Evolutionary conservation across 768 basidiomycete species (phyloP), one percentile per base, ranked within the genome.

Genomic region (Naganishia vishniacii): DNA sequence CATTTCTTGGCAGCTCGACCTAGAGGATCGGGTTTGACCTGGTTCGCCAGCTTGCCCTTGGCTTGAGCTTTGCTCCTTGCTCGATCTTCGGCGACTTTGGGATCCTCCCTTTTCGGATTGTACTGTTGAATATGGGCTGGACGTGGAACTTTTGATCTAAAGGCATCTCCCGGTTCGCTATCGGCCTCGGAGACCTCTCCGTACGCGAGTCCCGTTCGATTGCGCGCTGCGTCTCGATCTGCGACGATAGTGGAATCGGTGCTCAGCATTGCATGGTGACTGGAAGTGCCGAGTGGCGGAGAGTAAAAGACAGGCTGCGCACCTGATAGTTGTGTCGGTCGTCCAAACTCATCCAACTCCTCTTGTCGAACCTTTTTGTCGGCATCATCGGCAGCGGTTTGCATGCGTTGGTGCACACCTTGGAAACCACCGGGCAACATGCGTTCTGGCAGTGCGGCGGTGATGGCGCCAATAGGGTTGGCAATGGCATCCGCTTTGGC

Each of bases 391-490:
- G 53, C 53, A 0, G 53, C 53, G 6, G 32, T 34, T 25, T 56
- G 20, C 53, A 56, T 56, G n/a, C 53, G 53, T 23, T 56, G 53
- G 37, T 56, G 37, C 2, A 56, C 53, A 37, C 53, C 53, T 16
- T 40, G 53, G 20, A 56, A 56, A 8, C 34, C 53, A 13, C 53
- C 53, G 23, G 53, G 53, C 3, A 56, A 20, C n/a, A 56, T 25
- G 11, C 53, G n/a, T 18, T 56, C 53, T 6, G 53, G 53, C 53
- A 56, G 3, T 4, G 53, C 53, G 11, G 53, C 18, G 37, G 18
- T 40, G 53, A 56, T 56, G 53, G 34, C 53, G 31, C 53, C 53
- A 34, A 56, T n/a, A 6, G 53, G 53, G 34, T 40, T 56, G n/a
- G 53, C 18, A 34, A 56, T 37, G n/a, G 34, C 53, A 40, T 56